Evolutionary conservation across 345 rosid genomes (phyloP).

Genomic region (Eucalyptus tenuipes): DNA sequence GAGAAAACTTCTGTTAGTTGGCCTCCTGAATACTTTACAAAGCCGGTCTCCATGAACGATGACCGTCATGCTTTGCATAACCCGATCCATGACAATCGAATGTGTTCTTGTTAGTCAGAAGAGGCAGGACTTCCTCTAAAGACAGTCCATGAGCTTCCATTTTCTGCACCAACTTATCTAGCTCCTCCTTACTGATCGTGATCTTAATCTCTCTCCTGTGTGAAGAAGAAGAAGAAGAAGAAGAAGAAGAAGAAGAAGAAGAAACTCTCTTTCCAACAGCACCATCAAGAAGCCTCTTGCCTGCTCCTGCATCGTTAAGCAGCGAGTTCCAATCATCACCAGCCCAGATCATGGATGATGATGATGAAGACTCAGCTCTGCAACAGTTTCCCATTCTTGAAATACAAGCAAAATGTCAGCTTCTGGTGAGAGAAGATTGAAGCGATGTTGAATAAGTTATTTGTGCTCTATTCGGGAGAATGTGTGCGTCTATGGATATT

Average conservation of each 20-base stretch:
- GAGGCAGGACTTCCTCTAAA: neutral
- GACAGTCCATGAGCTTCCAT: neutral
- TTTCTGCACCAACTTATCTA: neutral
- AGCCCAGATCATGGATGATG: conserved; percentile 8
- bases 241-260: conserved; percentile 1
- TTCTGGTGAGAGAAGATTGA: neutral
- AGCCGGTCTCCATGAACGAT: neutral
- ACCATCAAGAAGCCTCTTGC: neutral
- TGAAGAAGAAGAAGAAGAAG: too few species aligned
- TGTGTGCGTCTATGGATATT: neutral
- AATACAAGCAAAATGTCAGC: neutral
- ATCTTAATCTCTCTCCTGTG: neutral
- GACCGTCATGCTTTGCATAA: neutral
- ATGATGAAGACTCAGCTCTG: neutral
- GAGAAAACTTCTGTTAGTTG: neutral
- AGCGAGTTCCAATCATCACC: conserved; percentile 26
- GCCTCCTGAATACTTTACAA: neutral
- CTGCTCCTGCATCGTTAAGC: neutral
- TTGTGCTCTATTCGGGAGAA: neutral
- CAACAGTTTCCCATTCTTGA: conserved; percentile 36
- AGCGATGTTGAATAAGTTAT: neutral
- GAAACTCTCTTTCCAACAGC: neutral
- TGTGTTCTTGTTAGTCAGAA: neutral
- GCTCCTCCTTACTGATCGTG: neutral
- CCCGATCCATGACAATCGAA: neutral